Percentiles rank a stretch among this genome's conserved stretches.
These are phyloP conservation scores for Sphaerobolus stellatus DNA, from an alignment of 1,284 basidiomycete species.

Conservation along the genomic window DNA sequence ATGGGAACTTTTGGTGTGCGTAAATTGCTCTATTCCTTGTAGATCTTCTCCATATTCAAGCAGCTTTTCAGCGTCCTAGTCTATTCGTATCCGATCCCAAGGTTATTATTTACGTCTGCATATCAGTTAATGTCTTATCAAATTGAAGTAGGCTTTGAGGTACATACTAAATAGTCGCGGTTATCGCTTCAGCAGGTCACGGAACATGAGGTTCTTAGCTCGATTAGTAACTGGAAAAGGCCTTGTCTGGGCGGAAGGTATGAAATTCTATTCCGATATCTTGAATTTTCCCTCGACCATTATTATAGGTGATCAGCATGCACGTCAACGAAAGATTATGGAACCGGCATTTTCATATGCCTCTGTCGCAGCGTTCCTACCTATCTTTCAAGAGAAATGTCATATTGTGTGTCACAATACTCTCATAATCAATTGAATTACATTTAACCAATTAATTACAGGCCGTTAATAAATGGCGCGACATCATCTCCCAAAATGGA, in stretches of 20 bases:
- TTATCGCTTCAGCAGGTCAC: conserved; percentile 19
- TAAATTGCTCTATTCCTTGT: neutral
- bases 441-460: conserved; percentile 6
- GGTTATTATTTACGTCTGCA: too few relatives aligned
- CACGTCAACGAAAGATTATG: conserved; percentile 31
- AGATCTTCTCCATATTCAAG: neutral
- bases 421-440: neutral
- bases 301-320: conserved; percentile 28
- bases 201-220: neutral
- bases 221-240: neutral
- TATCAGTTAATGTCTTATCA: too few relatives aligned
- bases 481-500: conserved; percentile 20
- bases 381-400: conserved; percentile 17
- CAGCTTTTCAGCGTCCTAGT: neutral
- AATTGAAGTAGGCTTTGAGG: conserved; percentile 4
- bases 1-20: neutral
- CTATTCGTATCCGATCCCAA: conserved; percentile 5
- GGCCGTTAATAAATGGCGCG: conserved; percentile 41
- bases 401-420: conserved; percentile 26
- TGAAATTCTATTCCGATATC: neutral
- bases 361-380: conserved; percentile 20
- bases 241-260: neutral
- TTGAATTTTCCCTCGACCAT: neutral
- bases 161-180: conserved; percentile 18
- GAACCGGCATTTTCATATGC: conserved; percentile 30